A percentile compares a stretch with the other conserved stretches of the same genome.
Evolutionary conservation across 768 basidiomycete genomes (phyloP).

Genomic region (Boletus fagicola): DNA sequence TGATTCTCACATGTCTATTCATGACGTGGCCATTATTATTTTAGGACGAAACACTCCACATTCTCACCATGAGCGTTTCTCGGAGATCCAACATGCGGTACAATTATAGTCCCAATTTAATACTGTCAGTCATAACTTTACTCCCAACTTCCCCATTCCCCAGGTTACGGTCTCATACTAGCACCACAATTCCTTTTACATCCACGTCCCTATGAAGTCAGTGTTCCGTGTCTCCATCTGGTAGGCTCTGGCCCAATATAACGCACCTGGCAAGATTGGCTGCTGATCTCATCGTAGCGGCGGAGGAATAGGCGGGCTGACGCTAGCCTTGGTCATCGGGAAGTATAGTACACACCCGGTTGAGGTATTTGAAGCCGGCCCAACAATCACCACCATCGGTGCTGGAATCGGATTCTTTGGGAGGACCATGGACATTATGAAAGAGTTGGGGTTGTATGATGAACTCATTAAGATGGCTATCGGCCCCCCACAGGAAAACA

Average conservation of each 20-base stretch:
- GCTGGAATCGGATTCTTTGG: slow-evolving; percentile 48
- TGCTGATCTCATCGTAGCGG: slow-evolving; percentile 26
- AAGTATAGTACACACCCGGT: slow-evolving; percentile 31
- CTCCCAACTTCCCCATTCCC: no score
- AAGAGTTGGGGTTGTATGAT: slow-evolving; percentile 39
- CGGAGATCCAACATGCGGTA: neutral
- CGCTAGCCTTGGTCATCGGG: slow-evolving; percentile 31
- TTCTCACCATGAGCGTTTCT: neutral
- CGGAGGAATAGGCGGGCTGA: slow-evolving; percentile 40
- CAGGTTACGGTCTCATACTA: neutral
- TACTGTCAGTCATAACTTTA: neutral
- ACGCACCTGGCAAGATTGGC: no score
- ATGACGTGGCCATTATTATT: neutral
- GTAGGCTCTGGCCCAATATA: neutral
- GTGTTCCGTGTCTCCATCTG: slow-evolving; percentile 20
- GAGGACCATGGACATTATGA: slow-evolving; percentile 43
- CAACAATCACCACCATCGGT: slow-evolving; percentile 41
- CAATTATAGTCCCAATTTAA: no score
- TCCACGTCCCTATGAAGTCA: slow-evolving; percentile 4
- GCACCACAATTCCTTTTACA: neutral
- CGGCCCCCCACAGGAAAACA: slow-evolving; percentile 18
- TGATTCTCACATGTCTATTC: neutral
- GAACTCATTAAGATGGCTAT: slow-evolving; percentile 25
- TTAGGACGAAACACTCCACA: neutral
- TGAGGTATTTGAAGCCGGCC: slow-evolving; percentile 44